phyloP scores from a whole-genome alignment of 2,329 filamentous ascomycete genomes.

The Trichoderma simmonsii region DNA sequence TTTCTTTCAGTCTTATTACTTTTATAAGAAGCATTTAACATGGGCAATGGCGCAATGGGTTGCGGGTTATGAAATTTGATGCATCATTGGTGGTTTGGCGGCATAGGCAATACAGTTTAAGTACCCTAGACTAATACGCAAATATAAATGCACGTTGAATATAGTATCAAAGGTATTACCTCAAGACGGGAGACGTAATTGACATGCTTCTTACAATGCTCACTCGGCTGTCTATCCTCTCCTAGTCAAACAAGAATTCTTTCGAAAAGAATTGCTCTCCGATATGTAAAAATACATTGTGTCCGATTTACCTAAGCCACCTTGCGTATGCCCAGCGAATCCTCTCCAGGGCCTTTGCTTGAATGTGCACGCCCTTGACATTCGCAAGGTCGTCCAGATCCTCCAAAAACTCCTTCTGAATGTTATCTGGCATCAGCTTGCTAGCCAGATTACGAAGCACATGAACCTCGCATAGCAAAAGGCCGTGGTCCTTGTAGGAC shows the following conservation, averaged over 20 bases:
- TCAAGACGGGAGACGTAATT: not conserved
- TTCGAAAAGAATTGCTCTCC: not conserved
- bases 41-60: not conserved
- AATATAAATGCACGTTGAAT: not conserved
- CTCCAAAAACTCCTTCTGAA: conserved; percentile 81
- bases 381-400: conserved; percentile 85
- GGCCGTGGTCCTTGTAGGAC: conserved; percentile 87
- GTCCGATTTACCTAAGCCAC: conserved; percentile 53
- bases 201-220: not conserved
- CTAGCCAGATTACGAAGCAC: conserved; percentile 63
- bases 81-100: too few species aligned
- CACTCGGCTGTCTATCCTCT: not conserved
- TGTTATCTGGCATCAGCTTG: conserved; percentile 66
- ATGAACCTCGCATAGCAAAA: conserved; percentile 87
- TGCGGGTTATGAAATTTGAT: not conserved
- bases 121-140: not conserved
- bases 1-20: too few species aligned
- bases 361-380: conserved; percentile 72
- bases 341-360: conserved; percentile 74
- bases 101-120: not conserved
- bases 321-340: conserved; percentile 88
- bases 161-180: not conserved
- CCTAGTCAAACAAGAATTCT: not conserved
- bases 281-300: not conserved
- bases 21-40: not conserved